Evolutionary conservation across 805 yeast genomes (phyloP).

Genomic region (Candida ascalaphidarum): DNA sequence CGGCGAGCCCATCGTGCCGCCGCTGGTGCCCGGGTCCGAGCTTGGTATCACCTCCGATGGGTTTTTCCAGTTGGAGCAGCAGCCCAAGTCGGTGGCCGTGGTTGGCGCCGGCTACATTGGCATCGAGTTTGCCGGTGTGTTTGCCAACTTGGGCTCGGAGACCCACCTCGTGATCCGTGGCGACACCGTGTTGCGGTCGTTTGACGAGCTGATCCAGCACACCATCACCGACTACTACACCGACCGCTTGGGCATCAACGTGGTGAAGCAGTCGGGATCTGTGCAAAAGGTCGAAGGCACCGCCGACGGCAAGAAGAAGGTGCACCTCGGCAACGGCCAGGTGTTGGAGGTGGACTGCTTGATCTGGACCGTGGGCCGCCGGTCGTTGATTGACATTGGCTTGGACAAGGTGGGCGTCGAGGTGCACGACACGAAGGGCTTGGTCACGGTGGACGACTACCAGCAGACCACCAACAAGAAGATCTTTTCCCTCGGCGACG

Average conservation of each 20-base stretch:
- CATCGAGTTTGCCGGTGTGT: conserved; percentile 90
- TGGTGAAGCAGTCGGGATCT: conserved; percentile 58
- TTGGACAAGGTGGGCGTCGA: conserved; percentile 70
- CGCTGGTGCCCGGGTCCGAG: conserved; percentile 68
- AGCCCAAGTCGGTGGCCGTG: conserved; percentile 87
- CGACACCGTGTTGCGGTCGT: conserved; percentile 80
- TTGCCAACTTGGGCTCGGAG: conserved; percentile 79
- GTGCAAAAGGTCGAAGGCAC: conserved; percentile 26
- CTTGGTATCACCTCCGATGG: conserved; percentile 85
- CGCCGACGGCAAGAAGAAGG: conserved; percentile 26
- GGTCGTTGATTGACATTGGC: conserved; percentile 64
- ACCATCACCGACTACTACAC: conserved; percentile 76
- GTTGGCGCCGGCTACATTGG: conserved; percentile 99
- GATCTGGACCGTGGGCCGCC: conserved; percentile 94
- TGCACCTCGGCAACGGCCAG: conserved; percentile 27
- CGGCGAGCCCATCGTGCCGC: conserved; percentile 72
- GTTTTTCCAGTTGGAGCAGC: conserved; percentile 69
- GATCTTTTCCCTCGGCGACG: conserved; percentile 88
- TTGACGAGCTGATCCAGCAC: conserved; percentile 73
- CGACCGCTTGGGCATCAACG: conserved; percentile 65
- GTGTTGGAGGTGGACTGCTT: conserved; percentile 59
- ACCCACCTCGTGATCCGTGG: conserved; percentile 87
- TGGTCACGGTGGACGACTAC: conserved; percentile 76
- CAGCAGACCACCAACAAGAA: conserved; percentile 70
- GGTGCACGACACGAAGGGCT: conserved; percentile 46